Evolutionary conservation across 2,329 filamentous ascomycete species (phyloP).

Genomic region (Cephalotrichum gorgonifer): DNA sequence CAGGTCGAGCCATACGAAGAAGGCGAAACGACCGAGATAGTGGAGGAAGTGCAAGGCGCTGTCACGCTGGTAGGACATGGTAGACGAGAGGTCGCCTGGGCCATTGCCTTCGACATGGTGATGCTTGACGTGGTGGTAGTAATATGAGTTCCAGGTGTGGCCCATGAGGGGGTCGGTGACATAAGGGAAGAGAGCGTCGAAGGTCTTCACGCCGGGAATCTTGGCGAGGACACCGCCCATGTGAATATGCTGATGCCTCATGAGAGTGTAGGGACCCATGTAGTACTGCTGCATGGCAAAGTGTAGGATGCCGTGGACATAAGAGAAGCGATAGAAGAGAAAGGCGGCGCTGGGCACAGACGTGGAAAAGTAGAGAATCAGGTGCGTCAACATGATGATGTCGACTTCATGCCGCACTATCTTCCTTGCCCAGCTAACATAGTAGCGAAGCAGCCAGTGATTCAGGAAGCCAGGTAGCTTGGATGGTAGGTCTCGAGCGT

Average conservation of each 20-base stretch:
- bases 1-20: conserved; percentile 65
- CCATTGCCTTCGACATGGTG: conserved; percentile 48
- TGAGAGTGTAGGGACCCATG: conserved; percentile 64
- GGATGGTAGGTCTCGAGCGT: conserved; percentile 22
- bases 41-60: conserved; percentile 53
- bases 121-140: conserved; percentile 78
- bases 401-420: conserved; percentile 59
- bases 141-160: conserved; percentile 79
- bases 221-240: conserved; percentile 57
- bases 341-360: conserved; percentile 58
- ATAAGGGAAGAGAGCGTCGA: conserved; percentile 64
- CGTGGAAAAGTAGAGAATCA: conserved; percentile 60
- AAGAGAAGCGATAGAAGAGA: conserved; percentile 57
- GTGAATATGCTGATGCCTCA: conserved; percentile 82
- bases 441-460: conserved; percentile 45
- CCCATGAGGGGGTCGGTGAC: conserved; percentile 67
- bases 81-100: conserved; percentile 45
- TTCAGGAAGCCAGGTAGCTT: conserved; percentile 28
- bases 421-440: conserved; percentile 41
- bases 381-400: conserved; percentile 68
- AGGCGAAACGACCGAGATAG: conserved; percentile 64
- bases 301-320: conserved; percentile 57
- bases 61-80: conserved; percentile 67
- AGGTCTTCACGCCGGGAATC: conserved; percentile 26
- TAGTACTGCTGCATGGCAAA: conserved; percentile 56